Conservation (phyloP, 805 yeast genomes). For the Pichia ethanolica region DNA sequence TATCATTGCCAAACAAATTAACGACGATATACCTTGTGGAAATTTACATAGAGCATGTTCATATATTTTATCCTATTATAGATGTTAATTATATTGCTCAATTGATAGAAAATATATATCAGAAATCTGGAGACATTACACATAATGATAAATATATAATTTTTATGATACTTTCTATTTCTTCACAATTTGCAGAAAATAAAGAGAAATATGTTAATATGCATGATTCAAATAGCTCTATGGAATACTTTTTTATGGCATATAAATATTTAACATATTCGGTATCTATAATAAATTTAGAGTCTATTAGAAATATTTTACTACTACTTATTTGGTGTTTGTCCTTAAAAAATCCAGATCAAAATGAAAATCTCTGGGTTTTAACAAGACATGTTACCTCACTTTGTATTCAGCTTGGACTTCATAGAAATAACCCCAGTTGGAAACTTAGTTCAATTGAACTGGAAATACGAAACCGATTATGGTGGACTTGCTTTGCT, state of each 20-base stretch:
- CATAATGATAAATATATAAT: background rate
- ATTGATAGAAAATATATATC: background rate
- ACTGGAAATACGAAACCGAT: background rate
- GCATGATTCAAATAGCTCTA: background rate
- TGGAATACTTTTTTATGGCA: background rate
- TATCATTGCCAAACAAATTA: background rate
- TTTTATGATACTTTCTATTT: background rate
- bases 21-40: background rate
- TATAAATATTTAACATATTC: background rate
- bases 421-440: background rate
- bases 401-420: background rate
- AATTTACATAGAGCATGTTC: background rate
- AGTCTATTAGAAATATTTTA: background rate
- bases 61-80: background rate
- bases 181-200: background rate
- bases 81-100: background rate
- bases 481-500: background rate
- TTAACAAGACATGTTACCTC: background rate
- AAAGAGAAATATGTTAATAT: background rate
- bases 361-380: constrained; percentile 4
- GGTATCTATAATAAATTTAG: background rate
- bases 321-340: background rate
- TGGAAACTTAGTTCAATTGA: background rate
- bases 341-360: background rate
- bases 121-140: background rate